Evolutionary conservation across 2,329 filamentous ascomycete genomes (phyloP), one percentile per base, ranked within the genome.

Genomic region (Hymenoscyphus infarciens): DNA sequence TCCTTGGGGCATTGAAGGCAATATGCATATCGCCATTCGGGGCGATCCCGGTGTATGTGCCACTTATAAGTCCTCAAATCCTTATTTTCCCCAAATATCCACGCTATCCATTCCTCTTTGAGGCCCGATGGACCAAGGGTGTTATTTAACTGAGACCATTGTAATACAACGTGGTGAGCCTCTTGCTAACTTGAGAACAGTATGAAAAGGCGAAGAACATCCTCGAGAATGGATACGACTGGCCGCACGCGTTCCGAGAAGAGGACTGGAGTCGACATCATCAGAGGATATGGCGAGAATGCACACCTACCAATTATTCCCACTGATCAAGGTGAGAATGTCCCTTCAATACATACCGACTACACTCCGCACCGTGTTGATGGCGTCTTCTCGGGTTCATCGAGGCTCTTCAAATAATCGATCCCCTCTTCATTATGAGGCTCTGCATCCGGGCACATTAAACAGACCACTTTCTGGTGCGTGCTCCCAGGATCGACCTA

Each of bases 281-380:
- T 16, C 31, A 54, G 15, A 59, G 57, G 42, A 59, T 59, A 59
- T 59, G 45, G 57, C 57, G 57, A 59, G 57, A 59, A 35, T 33
- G 57, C 33, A 54, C 57, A 54, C 27, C n/a, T 35, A 22, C n/a
- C 45, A 25, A 52, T 52, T 52, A 52, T 7, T 22, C n/a, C 19
- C 2, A 13, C 22, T 22, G 19, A 52, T 22, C 45, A 11, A 25
- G 19, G 8, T 27, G 19, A 11, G 45, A 38, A 38, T 38, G 16
- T 38, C 13, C 35, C 35, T 38, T 38, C 5, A 38, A 38, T 38
- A 16, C 35, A 38, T 38, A 15, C 35, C 35, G 13, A 38, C 16
- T 38, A 16, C 35, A 38, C 16, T 2, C 35, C 35, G 13, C 16
- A 5, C 35, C 35, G 35, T 38, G 11, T 38, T 38, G 35, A 38